Conservation (phyloP, 2,329 filamentous ascomycete species). For the Ceratocystis colombiana region DNA sequence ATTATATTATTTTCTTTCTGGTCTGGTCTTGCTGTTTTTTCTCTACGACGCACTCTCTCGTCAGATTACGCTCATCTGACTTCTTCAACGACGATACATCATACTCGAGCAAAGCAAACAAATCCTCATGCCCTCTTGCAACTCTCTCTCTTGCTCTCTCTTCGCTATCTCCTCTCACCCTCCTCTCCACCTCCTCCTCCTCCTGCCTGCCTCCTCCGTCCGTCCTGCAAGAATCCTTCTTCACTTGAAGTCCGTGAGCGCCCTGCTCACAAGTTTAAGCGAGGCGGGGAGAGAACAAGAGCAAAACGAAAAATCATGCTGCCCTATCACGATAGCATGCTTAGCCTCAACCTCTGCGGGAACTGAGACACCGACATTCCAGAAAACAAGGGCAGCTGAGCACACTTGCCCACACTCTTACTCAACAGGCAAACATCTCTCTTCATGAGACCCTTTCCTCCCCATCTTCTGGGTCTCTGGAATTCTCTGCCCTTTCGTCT, state of each 20-base stretch:
- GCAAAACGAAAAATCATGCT: background rate
- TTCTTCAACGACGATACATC: background rate
- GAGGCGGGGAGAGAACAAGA: constrained; percentile 6
- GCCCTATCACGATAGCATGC: constrained; percentile 12
- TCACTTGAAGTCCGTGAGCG: constrained; percentile 5
- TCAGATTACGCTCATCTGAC: constrained; percentile 4
- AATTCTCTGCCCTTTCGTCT: background rate
- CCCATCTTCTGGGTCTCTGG: background rate
- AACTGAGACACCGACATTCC: constrained; percentile 12
- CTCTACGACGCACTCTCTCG: background rate
- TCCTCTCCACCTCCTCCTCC: background rate
- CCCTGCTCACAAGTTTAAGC: constrained; percentile 16
- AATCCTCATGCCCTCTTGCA: background rate
- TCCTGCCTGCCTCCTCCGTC: background rate
- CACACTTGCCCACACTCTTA: background rate
- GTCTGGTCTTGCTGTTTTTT: background rate
- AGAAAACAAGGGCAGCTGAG: constrained; percentile 12
- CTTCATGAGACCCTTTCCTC: background rate
- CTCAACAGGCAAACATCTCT: too few species aligned
- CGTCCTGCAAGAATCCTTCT: constrained; percentile 6
- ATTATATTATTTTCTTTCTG: background rate
- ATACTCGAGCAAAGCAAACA: background rate
- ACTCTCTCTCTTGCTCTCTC: background rate
- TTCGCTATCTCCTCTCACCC: background rate
- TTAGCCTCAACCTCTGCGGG: background rate